phyloP scores from a whole-genome alignment of 257 asterid species.

The Eucommia ulmoides region DNA sequence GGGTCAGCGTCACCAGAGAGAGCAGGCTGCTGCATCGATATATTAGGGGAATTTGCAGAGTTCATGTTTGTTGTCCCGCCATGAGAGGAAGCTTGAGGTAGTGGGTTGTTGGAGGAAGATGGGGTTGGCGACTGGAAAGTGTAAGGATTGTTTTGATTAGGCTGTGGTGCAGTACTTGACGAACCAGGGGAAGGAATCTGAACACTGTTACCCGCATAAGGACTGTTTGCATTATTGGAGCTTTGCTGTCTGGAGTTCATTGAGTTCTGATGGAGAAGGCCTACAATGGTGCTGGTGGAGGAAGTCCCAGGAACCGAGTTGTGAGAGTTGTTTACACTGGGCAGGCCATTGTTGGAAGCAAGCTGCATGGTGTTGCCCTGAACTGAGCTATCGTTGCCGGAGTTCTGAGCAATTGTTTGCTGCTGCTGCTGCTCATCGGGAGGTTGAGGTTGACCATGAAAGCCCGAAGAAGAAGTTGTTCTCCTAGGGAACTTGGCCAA shows the following conservation, averaged over 20 bases:
- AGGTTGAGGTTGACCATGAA: conserved; percentile 53
- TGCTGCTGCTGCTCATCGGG: conserved; percentile 38
- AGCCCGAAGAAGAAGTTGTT: conserved; percentile 41
- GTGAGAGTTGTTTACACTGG: conserved; percentile 27
- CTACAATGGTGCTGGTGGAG: conserved; percentile 31
- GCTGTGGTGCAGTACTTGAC: conserved; percentile 40
- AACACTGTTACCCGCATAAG: conserved; percentile 38
- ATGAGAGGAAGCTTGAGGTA: conserved; percentile 36
- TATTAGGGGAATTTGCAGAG: conserved; percentile 42
- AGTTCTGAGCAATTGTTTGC: conserved; percentile 37
- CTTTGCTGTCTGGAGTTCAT: conserved; percentile 61
- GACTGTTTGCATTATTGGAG: conserved; percentile 25
- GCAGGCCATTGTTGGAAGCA: conserved; percentile 35
- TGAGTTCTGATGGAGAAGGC: conserved; percentile 66
- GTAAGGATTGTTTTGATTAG: conserved; percentile 42
- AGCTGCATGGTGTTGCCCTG: conserved; percentile 38
- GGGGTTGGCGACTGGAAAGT: conserved; percentile 69
- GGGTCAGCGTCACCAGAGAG: conserved; percentile 52
- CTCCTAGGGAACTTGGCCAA: conserved; percentile 82
- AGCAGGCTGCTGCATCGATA: conserved; percentile 55
- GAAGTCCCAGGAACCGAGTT: conserved; percentile 36
- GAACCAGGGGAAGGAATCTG: conserved; percentile 71
- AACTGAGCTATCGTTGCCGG: conserved; percentile 37
- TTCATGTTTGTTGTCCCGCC: conserved; percentile 31
- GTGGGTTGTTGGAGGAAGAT: conserved; percentile 52